These are phyloP conservation scores for Bidens hawaiensis DNA, from an alignment of 140 eudicot species.

Conservation along the genomic window DNA sequence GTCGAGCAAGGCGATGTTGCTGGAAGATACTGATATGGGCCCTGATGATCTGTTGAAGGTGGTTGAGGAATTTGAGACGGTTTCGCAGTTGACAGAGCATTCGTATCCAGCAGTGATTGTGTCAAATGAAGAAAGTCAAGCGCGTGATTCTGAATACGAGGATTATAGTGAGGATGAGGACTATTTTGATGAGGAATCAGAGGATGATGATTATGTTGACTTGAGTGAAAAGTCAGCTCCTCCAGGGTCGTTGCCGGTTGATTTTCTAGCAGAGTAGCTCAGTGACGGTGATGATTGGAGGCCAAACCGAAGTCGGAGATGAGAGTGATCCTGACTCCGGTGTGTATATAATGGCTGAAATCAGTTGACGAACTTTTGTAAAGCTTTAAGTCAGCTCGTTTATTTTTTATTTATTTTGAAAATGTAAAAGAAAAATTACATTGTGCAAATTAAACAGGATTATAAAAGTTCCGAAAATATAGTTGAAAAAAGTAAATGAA, in stretches of 20 bases:
- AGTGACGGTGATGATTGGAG: conserved; percentile 36
- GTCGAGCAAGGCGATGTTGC: conserved; percentile 60
- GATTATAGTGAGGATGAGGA: conserved; percentile 30
- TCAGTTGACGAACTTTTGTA: not conserved
- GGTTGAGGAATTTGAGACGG: conserved; percentile 67
- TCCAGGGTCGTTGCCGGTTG: conserved; percentile 70
- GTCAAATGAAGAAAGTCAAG: conserved; percentile 31
- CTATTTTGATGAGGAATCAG: conserved; percentile 32
- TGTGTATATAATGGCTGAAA: not conserved
- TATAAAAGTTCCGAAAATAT: not conserved
- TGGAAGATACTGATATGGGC: conserved; percentile 52
- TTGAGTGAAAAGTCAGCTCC: conserved; percentile 42
- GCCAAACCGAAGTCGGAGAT: conserved; percentile 26
- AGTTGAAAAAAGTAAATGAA: not conserved
- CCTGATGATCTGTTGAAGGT: conserved; percentile 76
- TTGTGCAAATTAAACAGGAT: not conserved
- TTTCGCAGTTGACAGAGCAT: conserved; percentile 67
- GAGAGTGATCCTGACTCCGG: not conserved
- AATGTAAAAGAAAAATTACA: not conserved
- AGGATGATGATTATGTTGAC: conserved; percentile 29
- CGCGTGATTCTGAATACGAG: conserved; percentile 16
- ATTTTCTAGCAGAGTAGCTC: conserved; percentile 47
- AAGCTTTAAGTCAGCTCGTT: too few relatives aligned
- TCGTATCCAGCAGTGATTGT: conserved; percentile 73
- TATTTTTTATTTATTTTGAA: not conserved